Percentiles rank a stretch among this genome's conserved stretches.
These are phyloP conservation scores for Talaromyces verruculosus DNA, from an alignment of 2,329 filamentous ascomycete genomes.

Conservation along the genomic window DNA sequence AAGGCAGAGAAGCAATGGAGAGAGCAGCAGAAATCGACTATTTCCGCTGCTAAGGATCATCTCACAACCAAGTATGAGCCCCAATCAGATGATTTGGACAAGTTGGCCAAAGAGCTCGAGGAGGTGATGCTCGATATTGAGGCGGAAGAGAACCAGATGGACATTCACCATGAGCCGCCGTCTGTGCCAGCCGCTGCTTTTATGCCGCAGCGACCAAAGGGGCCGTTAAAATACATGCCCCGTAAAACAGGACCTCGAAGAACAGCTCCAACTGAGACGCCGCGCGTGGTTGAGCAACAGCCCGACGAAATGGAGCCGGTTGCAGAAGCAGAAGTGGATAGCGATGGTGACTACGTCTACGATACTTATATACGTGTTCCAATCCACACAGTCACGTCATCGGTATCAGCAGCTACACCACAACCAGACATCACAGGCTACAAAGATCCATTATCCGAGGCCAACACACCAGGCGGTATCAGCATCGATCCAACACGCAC, in stretches of 20 bases:
- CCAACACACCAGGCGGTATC: constrained; percentile 30
- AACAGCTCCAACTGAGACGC: neutral
- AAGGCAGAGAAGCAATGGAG: constrained; percentile 42
- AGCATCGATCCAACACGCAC: constrained; percentile 34
- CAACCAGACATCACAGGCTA: constrained; percentile 22
- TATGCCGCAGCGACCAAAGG: constrained; percentile 27
- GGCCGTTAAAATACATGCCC: constrained; percentile 38
- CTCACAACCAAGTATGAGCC: constrained; percentile 36
- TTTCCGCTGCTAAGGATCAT: constrained; percentile 38
- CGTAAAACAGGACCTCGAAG: constrained; percentile 31
- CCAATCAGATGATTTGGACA: constrained; percentile 40
- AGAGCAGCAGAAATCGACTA: constrained; percentile 35
- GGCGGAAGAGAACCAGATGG: constrained; percentile 29
- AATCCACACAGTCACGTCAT: constrained; percentile 34
- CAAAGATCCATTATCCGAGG: constrained; percentile 37
- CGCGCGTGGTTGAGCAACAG: constrained; percentile 18
- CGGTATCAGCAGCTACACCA: neutral
- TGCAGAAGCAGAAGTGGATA: constrained; percentile 29
- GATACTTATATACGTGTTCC: constrained; percentile 60
- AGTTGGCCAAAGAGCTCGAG: constrained; percentile 44
- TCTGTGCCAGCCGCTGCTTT: constrained; percentile 17
- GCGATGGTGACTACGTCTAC: constrained; percentile 59
- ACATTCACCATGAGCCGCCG: constrained; percentile 23
- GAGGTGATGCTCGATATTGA: constrained; percentile 46
- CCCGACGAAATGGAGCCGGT: constrained; percentile 26